phyloP scores from a whole-genome alignment of 805 yeast genomes.

The Yarrowia sp. region DNA sequence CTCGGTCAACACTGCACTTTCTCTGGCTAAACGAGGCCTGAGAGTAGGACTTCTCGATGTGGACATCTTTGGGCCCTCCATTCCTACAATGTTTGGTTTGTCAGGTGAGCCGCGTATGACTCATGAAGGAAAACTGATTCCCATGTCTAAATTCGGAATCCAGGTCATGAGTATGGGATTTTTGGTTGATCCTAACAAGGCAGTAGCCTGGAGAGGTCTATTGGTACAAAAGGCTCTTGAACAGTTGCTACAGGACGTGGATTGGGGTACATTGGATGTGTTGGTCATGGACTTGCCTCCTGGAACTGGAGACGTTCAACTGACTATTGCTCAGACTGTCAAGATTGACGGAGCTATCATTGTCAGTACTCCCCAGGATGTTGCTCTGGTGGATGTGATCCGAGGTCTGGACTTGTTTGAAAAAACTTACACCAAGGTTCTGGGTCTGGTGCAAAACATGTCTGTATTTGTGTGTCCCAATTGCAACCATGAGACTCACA shows the following conservation, averaged over 20 bases:
- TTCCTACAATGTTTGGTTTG: constrained; percentile 68
- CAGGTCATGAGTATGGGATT: constrained; percentile 91
- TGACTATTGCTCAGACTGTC: constrained; percentile 77
- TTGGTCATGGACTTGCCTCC: constrained; percentile 85
- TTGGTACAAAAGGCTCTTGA: constrained; percentile 85
- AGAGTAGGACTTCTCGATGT: constrained; percentile 71
- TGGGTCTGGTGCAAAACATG: constrained; percentile 83
- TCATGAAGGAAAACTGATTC: constrained; percentile 53
- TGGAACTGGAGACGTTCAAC: constrained; percentile 85
- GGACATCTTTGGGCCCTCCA: constrained; percentile 81
- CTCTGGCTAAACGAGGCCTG: constrained; percentile 52
- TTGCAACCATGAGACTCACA: constrained; percentile 66
- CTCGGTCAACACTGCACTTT: constrained; percentile 60
- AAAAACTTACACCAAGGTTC: constrained; percentile 64
- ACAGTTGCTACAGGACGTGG: constrained; percentile 77
- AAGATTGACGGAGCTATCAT: constrained; percentile 74
- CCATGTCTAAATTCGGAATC: constrained; percentile 68
- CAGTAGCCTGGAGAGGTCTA: constrained; percentile 80
- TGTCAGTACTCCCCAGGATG: constrained; percentile 83
- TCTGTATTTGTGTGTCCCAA: constrained; percentile 71
- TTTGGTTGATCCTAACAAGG: constrained; percentile 58
- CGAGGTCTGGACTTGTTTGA: constrained; percentile 77
- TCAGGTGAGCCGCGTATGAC: constrained; percentile 65
- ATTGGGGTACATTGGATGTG: constrained; percentile 66
- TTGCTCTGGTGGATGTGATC: constrained; percentile 74